Conservation (phyloP, 306 rosid species). For the Carpinus viminea region DNA sequence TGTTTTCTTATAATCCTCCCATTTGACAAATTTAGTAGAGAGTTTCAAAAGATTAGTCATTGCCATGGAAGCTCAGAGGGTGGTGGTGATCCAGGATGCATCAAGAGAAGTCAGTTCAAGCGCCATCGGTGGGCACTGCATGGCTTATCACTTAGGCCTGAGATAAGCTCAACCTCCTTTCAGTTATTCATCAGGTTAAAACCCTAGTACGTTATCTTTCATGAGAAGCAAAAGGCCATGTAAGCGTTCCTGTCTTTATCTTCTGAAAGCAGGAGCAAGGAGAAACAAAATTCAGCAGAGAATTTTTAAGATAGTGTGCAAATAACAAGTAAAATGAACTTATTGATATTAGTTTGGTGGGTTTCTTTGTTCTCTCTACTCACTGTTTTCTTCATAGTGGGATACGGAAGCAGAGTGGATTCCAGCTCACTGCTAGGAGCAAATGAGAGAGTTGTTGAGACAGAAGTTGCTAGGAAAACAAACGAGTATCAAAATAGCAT, state of each 20-base stretch:
- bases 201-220: conserved; percentile 64
- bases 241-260: conserved; percentile 27
- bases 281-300: background rate
- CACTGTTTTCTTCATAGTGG: conserved; percentile 49
- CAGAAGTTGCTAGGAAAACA: conserved; percentile 39
- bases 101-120: conserved; percentile 44
- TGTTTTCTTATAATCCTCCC: background rate
- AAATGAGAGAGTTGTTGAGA: conserved; percentile 42
- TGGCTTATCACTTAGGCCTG: conserved; percentile 43
- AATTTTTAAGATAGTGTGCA: background rate
- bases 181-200: conserved; percentile 60
- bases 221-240: conserved; percentile 29
- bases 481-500: conserved; percentile 42
- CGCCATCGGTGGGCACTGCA: conserved; percentile 48
- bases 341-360: background rate
- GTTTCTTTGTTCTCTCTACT: background rate
- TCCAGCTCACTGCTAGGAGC: conserved; percentile 47
- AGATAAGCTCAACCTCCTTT: conserved; percentile 62
- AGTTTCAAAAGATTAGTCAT: conserved; percentile 3
- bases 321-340: no score
- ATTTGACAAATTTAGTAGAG: background rate
- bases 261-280: background rate
- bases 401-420: conserved; percentile 54
- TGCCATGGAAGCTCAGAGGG: conserved; percentile 44
- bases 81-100: conserved; percentile 72